Conservation (phyloP, 1,139 yeast genomes). For the Hyphopichia burtonii region DNA sequence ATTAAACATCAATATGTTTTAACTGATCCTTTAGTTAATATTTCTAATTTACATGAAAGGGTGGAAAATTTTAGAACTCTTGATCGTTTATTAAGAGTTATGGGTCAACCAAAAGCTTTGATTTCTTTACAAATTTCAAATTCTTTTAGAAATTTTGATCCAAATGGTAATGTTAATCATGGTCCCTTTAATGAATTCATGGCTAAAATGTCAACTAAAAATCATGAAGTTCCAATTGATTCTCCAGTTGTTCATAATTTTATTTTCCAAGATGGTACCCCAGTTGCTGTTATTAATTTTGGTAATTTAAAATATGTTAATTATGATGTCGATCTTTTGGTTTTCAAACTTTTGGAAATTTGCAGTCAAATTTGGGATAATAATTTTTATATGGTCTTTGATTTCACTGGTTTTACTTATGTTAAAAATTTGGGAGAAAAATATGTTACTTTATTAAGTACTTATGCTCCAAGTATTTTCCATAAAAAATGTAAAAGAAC, state of each 20-base stretch:
- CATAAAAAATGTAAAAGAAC: slow-evolving; percentile 53
- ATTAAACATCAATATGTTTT: slow-evolving; percentile 45
- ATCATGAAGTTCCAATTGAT: slow-evolving; percentile 44
- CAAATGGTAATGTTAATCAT: slow-evolving; percentile 44
- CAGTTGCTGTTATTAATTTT: slow-evolving; percentile 59
- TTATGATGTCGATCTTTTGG: slow-evolving; percentile 53
- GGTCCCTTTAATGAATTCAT: slow-evolving; percentile 68
- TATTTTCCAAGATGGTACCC: slow-evolving; percentile 70
- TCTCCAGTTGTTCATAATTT: slow-evolving; percentile 59
- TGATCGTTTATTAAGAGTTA: slow-evolving; percentile 28
- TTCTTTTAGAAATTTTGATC: slow-evolving; percentile 41
- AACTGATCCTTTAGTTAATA: slow-evolving; percentile 19
- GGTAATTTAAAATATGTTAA: slow-evolving; percentile 40
- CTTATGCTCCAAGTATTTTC: slow-evolving; percentile 49
- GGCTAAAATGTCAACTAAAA: slow-evolving; percentile 62
- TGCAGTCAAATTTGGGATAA: slow-evolving; percentile 75
- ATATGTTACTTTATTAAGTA: slow-evolving; percentile 31
- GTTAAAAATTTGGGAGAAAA: slow-evolving; percentile 28
- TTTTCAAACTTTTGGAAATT: slow-evolving; percentile 64
- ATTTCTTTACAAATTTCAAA: slow-evolving; percentile 56
- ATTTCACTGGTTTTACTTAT: slow-evolving; percentile 61
- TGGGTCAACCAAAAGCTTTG: slow-evolving; percentile 42
- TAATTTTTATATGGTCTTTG: slow-evolving; percentile 61
- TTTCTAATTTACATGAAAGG: slow-evolving; percentile 22
- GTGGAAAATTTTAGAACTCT: slow-evolving; percentile 23